A percentile compares a stretch with the other conserved stretches of the same genome.
phyloP scores from a whole-genome alignment of 2,329 filamentous ascomycete genomes.

The Colletotrichum cereale region DNA sequence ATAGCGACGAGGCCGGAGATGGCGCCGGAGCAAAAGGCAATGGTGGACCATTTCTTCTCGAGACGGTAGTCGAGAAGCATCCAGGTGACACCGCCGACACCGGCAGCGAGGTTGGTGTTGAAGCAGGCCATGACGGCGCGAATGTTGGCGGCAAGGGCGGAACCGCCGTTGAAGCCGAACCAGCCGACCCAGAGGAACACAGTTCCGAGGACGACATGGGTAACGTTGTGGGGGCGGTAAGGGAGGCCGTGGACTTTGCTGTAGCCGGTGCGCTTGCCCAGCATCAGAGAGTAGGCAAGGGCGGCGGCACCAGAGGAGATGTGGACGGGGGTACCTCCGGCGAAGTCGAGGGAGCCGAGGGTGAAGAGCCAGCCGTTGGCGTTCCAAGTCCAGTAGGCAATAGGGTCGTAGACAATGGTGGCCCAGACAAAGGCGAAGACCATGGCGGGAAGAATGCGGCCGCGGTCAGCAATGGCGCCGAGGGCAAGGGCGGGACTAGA shows the following conservation, averaged over 20 bases:
- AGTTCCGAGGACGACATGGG: slow-evolving; percentile 79
- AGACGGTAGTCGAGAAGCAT: slow-evolving; percentile 88
- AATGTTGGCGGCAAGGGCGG: slow-evolving; percentile 84
- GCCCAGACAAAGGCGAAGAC: slow-evolving; percentile 79
- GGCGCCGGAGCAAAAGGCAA: slow-evolving; percentile 91
- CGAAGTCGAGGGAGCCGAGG: slow-evolving; percentile 79
- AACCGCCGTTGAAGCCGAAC: slow-evolving; percentile 96
- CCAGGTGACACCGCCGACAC: slow-evolving; percentile 85
- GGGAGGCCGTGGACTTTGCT: slow-evolving; percentile 71
- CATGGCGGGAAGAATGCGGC: slow-evolving; percentile 70
- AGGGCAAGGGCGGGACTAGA: slow-evolving; percentile 68
- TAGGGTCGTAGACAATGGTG: slow-evolving; percentile 78
- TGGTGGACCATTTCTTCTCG: slow-evolving; percentile 94
- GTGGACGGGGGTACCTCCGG: slow-evolving; percentile 81
- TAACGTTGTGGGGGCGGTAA: slow-evolving; percentile 80
- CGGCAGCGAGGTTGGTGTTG: slow-evolving; percentile 89
- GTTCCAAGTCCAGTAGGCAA: slow-evolving; percentile 86
- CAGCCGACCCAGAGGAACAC: slow-evolving; percentile 91
- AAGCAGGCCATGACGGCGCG: slow-evolving; percentile 91
- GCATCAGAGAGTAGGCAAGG: slow-evolving; percentile 79
- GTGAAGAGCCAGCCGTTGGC: slow-evolving; percentile 77
- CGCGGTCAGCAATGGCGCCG: slow-evolving; percentile 71
- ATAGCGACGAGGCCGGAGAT: slow-evolving; percentile 91
- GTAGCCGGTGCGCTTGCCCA: slow-evolving; percentile 76
- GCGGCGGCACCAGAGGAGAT: slow-evolving; percentile 79